phyloP scores from a whole-genome alignment of 1,284 basidiomycete genomes.

The Psilocybe mexicana region DNA sequence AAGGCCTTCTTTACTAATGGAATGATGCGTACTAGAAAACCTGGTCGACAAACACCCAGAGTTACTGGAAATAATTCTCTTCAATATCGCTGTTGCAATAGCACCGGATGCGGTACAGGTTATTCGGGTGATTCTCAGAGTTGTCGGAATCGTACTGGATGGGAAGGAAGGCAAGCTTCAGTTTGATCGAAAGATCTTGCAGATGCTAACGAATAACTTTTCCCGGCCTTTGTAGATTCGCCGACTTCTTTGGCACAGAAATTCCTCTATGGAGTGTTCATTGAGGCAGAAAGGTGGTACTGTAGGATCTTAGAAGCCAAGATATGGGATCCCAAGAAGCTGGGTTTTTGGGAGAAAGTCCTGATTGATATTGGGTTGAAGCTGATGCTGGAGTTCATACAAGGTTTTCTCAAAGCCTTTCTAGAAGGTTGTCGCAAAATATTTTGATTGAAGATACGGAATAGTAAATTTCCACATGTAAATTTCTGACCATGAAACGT shows the following conservation, averaged over 20 bases:
- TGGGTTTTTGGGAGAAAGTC: not conserved
- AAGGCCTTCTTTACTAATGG: not conserved
- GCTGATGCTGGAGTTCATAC: not conserved
- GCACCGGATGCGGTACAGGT: constrained; percentile 24
- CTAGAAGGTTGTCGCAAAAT: not conserved
- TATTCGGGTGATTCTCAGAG: constrained; percentile 21
- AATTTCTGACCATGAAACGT: too few species aligned
- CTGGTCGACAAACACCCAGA: constrained; percentile 25
- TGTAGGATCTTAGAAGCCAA: constrained; percentile 19
- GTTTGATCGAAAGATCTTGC: too few species aligned
- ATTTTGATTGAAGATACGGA: too few species aligned
- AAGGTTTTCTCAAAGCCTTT: not conserved
- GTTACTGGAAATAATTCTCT: constrained; percentile 21
- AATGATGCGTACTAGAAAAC: constrained; percentile 15
- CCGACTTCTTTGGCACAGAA: constrained; percentile 26
- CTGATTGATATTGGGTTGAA: not conserved
- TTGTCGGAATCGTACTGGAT: constrained; percentile 30
- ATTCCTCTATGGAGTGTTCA: constrained; percentile 22
- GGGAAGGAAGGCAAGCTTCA: constrained; percentile 24
- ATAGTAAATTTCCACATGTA: too few species aligned
- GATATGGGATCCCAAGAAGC: constrained; percentile 7
- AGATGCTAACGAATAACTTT: too few species aligned
- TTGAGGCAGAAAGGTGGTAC: constrained; percentile 26
- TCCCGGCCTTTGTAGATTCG: constrained; percentile 16
- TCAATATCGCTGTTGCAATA: constrained; percentile 19